phyloP scores from a whole-genome alignment of 2,329 filamentous ascomycete species.

The Pseudonectria foliicola region DNA sequence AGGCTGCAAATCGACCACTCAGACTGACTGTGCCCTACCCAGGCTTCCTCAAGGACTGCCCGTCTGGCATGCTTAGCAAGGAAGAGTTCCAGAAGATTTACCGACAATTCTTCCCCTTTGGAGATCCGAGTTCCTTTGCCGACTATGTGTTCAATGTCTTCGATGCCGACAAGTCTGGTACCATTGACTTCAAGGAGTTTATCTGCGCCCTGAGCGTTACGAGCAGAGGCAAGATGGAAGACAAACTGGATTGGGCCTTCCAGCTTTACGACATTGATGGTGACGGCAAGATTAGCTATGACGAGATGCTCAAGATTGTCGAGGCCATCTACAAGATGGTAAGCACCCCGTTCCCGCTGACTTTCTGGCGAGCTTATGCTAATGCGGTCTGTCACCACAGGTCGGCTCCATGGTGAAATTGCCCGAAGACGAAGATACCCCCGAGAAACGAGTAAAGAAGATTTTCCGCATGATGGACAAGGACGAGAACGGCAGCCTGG shows the following conservation, averaged over 20 bases:
- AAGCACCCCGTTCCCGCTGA: constrained; percentile 11
- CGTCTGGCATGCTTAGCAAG: constrained; percentile 92
- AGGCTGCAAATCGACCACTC: neutral
- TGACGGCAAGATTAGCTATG: constrained; percentile 97
- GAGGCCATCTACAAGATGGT: constrained; percentile 99
- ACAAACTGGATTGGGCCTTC: constrained; percentile 99
- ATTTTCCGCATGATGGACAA: constrained; percentile 99
- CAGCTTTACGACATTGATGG: constrained; percentile 99
- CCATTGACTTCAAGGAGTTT: constrained; percentile 99
- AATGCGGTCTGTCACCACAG: constrained; percentile 36
- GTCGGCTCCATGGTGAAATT: constrained; percentile 99
- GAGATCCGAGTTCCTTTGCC: constrained; percentile 93
- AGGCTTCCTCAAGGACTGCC: constrained; percentile 99
- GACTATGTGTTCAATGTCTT: constrained; percentile 99
- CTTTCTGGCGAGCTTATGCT: constrained; percentile 1
- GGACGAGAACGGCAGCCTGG: constrained; percentile 94
- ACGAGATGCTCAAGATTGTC: constrained; percentile 98
- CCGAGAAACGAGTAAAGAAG: constrained; percentile 95
- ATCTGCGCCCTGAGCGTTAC: constrained; percentile 97
- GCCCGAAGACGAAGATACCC: constrained; percentile 96
- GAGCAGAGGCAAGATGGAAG: constrained; percentile 96
- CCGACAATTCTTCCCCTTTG: constrained; percentile 98
- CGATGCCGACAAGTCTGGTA: constrained; percentile 92
- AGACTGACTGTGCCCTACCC: constrained; percentile 7
- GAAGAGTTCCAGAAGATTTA: constrained; percentile 99